Evolutionary conservation across 768 basidiomycete species (phyloP).

Genomic region (Pholiota microspora): DNA sequence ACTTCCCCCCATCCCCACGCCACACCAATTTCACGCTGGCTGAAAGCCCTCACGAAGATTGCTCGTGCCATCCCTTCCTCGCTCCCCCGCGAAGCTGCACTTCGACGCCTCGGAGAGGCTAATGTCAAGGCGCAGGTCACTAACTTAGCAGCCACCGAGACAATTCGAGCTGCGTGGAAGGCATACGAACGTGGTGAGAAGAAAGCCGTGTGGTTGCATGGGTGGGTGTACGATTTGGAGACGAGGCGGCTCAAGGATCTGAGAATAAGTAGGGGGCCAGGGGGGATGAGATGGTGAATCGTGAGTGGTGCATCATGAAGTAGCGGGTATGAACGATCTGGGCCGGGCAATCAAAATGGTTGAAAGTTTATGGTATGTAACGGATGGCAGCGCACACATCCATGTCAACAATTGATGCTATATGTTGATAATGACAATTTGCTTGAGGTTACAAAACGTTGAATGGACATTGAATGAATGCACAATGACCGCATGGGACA

Average conservation of each 20-base stretch:
- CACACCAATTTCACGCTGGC: background rate
- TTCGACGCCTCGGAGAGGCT: background rate
- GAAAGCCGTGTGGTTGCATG: slow-evolving; percentile 37
- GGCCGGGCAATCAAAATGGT: too few species aligned
- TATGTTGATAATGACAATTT: too few species aligned
- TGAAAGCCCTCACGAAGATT: slow-evolving; percentile 3
- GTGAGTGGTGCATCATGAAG: too few species aligned
- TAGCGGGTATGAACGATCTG: too few species aligned
- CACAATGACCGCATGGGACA: too few species aligned
- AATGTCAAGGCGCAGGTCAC: background rate
- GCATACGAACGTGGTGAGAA: slow-evolving; percentile 29
- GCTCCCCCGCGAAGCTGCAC: background rate
- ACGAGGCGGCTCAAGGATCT: slow-evolving; percentile 46
- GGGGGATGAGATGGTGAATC: background rate
- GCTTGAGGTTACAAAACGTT: too few species aligned
- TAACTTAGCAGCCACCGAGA: background rate
- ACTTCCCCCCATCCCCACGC: background rate
- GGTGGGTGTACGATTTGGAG: slow-evolving; percentile 56
- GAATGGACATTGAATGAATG: too few species aligned
- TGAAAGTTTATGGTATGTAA: too few species aligned
- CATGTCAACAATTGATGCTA: too few species aligned
- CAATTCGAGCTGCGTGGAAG: slow-evolving; percentile 11
- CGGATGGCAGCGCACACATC: too few species aligned
- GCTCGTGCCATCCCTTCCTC: slow-evolving; percentile 14
- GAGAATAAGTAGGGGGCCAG: slow-evolving; percentile 31